Base-by-base conservation (phyloP, 2,329 filamentous ascomycete species). In the Xylariomycetidae sp. region DNA sequence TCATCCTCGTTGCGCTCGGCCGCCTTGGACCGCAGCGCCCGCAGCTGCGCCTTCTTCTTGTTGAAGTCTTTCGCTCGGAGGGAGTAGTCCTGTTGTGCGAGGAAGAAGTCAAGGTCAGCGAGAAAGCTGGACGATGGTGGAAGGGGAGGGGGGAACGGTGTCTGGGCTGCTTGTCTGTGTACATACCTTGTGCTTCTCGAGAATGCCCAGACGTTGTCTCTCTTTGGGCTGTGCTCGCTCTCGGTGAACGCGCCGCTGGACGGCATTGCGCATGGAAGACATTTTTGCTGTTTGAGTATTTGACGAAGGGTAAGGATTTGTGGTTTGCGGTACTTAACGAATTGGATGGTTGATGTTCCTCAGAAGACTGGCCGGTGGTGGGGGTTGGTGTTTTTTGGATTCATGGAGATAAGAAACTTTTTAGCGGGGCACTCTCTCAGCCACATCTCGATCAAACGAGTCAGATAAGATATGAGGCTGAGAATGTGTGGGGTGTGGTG, bases 181-280 rank as follows among this genome's bases (percentile, higher is more conserved):
- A n/a, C n/a, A n/a, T 54, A 82, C 82, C 69, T 96, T 96, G 73
- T 92, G 85, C 67, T 98, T 97, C 62, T 97, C 92, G 41, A 97
- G 80, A 15, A 97, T 76, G 45, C 92, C 92, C 64, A 88, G 88
- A 68, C 87, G 87, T 46, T 82, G 70, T 33, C 92, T 86, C 57
- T 89, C 85, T 16, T 17, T 8, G 27, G 27, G 85, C 61, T 97
- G 92, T 22, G 86, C 85, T 51, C 92, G 83, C 72, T 97, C 92
- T 50, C 82, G 78, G 64, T 97, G 90, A 48, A 88, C 83, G 55
- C 88, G 87, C 63, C 87, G 78, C 50, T 88, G 78, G 41, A 89
- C 76, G 57, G 74, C 70, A 53, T 80, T 80, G 43, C 74, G 67
- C 60, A 80, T 70, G 3, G 76, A 77, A 11, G 42, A 46, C 41